phyloP scores from a whole-genome alignment of 202 grass and related monocot genomes.

The Zizania palustris region DNA sequence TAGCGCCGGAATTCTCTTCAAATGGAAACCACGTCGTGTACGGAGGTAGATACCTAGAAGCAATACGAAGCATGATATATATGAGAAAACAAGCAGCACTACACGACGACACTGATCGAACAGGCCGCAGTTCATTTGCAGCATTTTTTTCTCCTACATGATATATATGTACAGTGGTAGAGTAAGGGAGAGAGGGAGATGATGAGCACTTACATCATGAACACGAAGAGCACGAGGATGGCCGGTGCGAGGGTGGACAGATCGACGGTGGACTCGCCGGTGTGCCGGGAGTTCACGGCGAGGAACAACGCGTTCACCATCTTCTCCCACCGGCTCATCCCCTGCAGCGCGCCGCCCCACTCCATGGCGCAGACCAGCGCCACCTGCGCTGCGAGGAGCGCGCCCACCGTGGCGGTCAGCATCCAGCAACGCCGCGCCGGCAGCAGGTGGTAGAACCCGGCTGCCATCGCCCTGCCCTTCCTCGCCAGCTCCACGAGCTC shows the following conservation, averaged over 20 bases:
- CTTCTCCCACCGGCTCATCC: slow-evolving; percentile 55
- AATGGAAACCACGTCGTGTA: slow-evolving; percentile 65
- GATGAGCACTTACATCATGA: slow-evolving; percentile 79
- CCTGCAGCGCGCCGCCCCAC: slow-evolving; percentile 49
- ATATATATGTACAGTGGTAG: no score
- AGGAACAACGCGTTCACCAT: slow-evolving; percentile 55
- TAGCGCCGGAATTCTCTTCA: slow-evolving; percentile 27
- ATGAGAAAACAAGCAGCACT: neutral
- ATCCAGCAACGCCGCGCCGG: slow-evolving; percentile 49
- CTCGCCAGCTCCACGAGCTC: slow-evolving; percentile 42
- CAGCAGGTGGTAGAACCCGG: slow-evolving; percentile 57
- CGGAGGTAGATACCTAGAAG: slow-evolving; percentile 75
- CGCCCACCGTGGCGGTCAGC: slow-evolving; percentile 42
- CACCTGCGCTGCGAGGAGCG: slow-evolving; percentile 37
- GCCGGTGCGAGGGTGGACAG: slow-evolving; percentile 54
- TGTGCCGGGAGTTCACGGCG: slow-evolving; percentile 62
- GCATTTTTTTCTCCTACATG: neutral
- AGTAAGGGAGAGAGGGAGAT: no score
- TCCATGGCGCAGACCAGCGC: slow-evolving; percentile 53
- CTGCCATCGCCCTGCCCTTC: slow-evolving; percentile 21
- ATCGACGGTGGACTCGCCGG: slow-evolving; percentile 63
- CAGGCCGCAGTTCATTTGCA: neutral
- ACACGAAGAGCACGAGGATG: slow-evolving; percentile 65
- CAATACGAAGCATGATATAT: slow-evolving; percentile 22
- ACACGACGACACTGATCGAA: neutral